Conservation (phyloP, 495 filamentous ascomycete species). For the Neurospora pannonica region DNA sequence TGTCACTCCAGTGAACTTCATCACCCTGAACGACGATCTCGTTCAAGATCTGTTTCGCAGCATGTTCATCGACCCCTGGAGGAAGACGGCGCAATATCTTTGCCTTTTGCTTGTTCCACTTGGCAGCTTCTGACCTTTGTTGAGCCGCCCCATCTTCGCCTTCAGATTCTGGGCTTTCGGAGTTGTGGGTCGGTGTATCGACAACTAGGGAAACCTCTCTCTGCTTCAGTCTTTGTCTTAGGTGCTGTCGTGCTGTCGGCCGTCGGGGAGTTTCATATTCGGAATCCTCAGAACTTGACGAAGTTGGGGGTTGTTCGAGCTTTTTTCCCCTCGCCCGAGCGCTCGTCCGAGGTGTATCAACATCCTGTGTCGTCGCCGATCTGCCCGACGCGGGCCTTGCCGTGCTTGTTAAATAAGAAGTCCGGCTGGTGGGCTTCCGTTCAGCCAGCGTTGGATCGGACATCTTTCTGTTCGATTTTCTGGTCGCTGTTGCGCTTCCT, state of each 20-base stretch:
- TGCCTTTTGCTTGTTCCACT: slow-evolving; percentile 39
- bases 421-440: slow-evolving; percentile 6
- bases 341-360: background rate
- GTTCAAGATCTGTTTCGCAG: slow-evolving; percentile 86
- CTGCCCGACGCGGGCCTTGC: slow-evolving; percentile 1
- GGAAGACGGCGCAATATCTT: slow-evolving; percentile 66
- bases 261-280: slow-evolving; percentile 5
- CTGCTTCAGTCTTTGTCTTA: background rate
- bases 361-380: slow-evolving; percentile 1
- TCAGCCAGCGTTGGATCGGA: slow-evolving; percentile 11
- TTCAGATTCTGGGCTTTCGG: slow-evolving; percentile 14
- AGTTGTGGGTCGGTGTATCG: slow-evolving; percentile 3
- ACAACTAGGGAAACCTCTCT: slow-evolving; percentile 10
- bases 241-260: background rate
- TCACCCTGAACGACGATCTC: slow-evolving; percentile 95
- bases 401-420: slow-evolving; percentile 1
- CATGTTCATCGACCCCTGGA: slow-evolving; percentile 65
- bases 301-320: slow-evolving; percentile 2
- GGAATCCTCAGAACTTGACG: slow-evolving; percentile 12
- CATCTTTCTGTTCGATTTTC: slow-evolving; percentile 1
- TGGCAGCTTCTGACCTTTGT: slow-evolving; percentile 25
- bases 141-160: slow-evolving; percentile 12
- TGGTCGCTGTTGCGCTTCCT: background rate
- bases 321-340: slow-evolving; percentile 2
- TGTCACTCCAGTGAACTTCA: slow-evolving; percentile 89